These are phyloP conservation scores for Aspergillus versicolor DNA, from an alignment of 2,329 filamentous ascomycete genomes.

Conservation along the genomic window DNA sequence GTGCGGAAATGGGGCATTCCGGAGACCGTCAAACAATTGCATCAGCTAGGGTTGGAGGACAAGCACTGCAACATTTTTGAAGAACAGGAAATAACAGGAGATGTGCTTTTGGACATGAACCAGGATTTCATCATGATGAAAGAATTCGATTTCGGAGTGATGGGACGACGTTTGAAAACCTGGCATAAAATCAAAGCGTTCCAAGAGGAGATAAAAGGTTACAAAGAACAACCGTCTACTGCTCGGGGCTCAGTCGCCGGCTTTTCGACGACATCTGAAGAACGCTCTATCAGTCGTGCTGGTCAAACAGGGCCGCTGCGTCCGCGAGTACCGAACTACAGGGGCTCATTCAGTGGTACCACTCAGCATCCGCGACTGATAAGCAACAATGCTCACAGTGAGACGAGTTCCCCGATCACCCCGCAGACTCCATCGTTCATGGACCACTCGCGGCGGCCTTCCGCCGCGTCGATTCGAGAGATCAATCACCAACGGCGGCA, in stretches of 20 bases:
- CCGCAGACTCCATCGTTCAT: conserved; percentile 43
- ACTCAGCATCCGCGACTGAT: conserved; percentile 32
- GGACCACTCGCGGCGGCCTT: conserved; percentile 57
- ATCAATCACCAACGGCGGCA: conserved; percentile 82
- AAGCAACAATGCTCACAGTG: conserved; percentile 28
- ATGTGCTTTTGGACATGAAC: conserved; percentile 91
- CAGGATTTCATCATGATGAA: conserved; percentile 94
- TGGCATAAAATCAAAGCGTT: conserved; percentile 95
- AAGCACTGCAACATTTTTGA: conserved; percentile 91
- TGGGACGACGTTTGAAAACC: conserved; percentile 84
- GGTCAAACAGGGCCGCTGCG: conserved; percentile 41
- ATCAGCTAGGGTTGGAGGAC: conserved; percentile 79
- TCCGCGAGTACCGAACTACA: conserved; percentile 41
- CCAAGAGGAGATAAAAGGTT: conserved; percentile 77
- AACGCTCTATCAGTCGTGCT: conserved; percentile 45
- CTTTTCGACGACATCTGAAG: conserved; percentile 44
- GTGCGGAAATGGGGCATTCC: conserved; percentile 77
- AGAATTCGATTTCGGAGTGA: conserved; percentile 88
- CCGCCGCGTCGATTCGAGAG: conserved; percentile 77
- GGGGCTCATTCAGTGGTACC: conserved; percentile 25
- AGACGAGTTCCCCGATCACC: conserved; percentile 44
- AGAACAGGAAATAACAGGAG: conserved; percentile 93
- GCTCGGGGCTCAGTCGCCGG: conserved; percentile 36
- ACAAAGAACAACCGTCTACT: conserved; percentile 44
- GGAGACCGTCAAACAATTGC: conserved; percentile 85